Base-by-base conservation (phyloP, 1,284 basidiomycete species). In the Ceratobasidium sp. region DNA sequence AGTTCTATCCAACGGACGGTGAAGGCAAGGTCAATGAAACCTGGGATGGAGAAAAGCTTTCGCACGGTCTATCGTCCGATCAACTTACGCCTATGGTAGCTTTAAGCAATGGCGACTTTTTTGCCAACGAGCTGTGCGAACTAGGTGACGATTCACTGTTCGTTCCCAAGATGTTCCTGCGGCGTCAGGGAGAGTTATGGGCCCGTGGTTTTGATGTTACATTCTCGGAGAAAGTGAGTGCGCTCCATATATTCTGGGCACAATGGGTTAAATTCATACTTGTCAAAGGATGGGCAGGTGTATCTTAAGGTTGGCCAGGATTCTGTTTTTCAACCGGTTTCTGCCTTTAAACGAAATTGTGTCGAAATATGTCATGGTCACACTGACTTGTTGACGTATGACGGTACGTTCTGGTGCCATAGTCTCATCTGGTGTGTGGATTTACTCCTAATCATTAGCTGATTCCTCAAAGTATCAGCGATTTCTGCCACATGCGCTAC, bases 401-500 rank as follows among this genome's bases (percentile, higher is more conserved):
- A 55, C n/a, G 52, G 52, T 55, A 11, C 52, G 21, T 18, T 18
- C 11, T n/a, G n/a, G 16, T 50, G 16, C 14, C 26, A 6, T 30
- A 23, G 23, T 13, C 52, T 55, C 35, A 11, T 16, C 16, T 61
- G n/a, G n/a, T n/a, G n/a, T n/a, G n/a, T 38, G 35, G 18, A 38
- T 28, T 44, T 52, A 38, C 32, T 44, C 16, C 23, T 63, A 18
- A n/a, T n/a, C n/a, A n/a, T n/a, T 21, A 66, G 67, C 54, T 41
- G 32, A 30, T 44, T 71, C 67, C 13, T 32, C 47, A n/a, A 35
- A 43, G 47, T 58, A 61, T 35, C 49, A 52, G 26, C 8, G 21
- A 8, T 47, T 21, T 26, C 38, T 71, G 54, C 69, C 69, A 18
- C 69, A 72, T 72, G 46, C 46, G 13, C 26, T 73, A 9, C 72